Conservation (phyloP, 768 basidiomycete genomes). For the Termitomyces sp. region DNA sequence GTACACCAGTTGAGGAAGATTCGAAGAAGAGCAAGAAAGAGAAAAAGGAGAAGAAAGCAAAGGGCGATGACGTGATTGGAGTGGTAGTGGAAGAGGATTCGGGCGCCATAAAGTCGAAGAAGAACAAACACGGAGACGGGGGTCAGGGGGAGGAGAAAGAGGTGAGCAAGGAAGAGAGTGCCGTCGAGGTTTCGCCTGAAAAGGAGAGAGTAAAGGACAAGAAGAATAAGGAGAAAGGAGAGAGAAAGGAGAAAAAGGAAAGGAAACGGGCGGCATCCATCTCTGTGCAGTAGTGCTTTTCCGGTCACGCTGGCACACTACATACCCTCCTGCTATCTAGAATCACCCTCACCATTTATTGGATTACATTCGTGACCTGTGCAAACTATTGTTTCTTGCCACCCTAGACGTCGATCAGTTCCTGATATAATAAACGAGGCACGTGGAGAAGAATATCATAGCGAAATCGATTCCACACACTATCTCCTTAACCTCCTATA, state of each 20-base stretch:
- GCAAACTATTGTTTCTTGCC: neutral
- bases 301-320: neutral
- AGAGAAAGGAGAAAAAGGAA: slow-evolving; percentile 18
- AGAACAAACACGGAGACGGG: neutral
- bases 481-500: slow-evolving; percentile 15
- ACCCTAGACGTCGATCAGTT: neutral
- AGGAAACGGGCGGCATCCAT: slow-evolving; percentile 14
- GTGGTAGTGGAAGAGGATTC: neutral
- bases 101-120: neutral
- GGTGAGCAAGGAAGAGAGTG: neutral
- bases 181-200: slow-evolving; percentile 4
- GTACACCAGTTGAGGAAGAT: slow-evolving; percentile 12
- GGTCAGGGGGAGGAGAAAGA: neutral
- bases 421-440: slow-evolving; percentile 14
- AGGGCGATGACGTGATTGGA: neutral
- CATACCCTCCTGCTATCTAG: neutral
- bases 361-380: neutral
- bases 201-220: slow-evolving; percentile 15
- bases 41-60: neutral
- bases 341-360: neutral
- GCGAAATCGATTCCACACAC: slow-evolving; percentile 27
- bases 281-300: slow-evolving; percentile 12
- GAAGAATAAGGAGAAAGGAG: slow-evolving; percentile 21
- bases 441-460: slow-evolving; percentile 26
- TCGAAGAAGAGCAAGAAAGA: slow-evolving; percentile 17